phyloP scores from a whole-genome alignment of 2,329 filamentous ascomycete species.

The Setomelanomma holmii region DNA sequence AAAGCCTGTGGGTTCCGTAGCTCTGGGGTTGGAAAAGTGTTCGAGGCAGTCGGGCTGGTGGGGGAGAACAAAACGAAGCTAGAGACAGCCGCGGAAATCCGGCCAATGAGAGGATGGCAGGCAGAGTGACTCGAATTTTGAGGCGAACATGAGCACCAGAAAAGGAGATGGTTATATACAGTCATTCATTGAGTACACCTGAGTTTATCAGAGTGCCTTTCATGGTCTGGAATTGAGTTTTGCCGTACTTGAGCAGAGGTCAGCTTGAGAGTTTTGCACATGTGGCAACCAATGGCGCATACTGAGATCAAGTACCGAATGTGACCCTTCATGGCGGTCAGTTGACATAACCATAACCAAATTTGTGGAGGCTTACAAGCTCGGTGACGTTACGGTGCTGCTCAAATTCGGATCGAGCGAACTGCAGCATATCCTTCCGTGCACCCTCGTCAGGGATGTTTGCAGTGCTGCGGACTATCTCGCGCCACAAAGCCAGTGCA shows the following conservation, averaged over 20 bases:
- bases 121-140: background rate
- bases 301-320: slow-evolving; percentile 59
- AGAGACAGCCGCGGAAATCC: slow-evolving; percentile 18
- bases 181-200: slow-evolving; percentile 35
- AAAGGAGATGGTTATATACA: background rate
- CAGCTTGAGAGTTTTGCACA: background rate
- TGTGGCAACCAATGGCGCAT: slow-evolving; percentile 11
- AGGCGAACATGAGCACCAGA: slow-evolving; percentile 3
- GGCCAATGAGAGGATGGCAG: slow-evolving; percentile 12
- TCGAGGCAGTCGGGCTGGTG: slow-evolving; percentile 2
- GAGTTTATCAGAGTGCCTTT: slow-evolving; percentile 46
- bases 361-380: slow-evolving; percentile 43
- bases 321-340: slow-evolving; percentile 45
- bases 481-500: slow-evolving; percentile 56
- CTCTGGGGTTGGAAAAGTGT: background rate
- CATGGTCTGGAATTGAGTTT: slow-evolving; percentile 60
- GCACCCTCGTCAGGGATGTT: slow-evolving; percentile 39
- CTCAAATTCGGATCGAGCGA: slow-evolving; percentile 58
- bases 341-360: background rate
- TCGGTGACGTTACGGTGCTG: slow-evolving; percentile 55
- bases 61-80: slow-evolving; percentile 18
- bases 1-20: background rate
- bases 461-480: slow-evolving; percentile 54
- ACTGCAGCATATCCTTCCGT: slow-evolving; percentile 54
- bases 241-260: slow-evolving; percentile 49